These are phyloP conservation scores for Xylariaceae sp. DNA, from an alignment of 2,329 filamentous ascomycete genomes.

Conservation along the genomic window DNA sequence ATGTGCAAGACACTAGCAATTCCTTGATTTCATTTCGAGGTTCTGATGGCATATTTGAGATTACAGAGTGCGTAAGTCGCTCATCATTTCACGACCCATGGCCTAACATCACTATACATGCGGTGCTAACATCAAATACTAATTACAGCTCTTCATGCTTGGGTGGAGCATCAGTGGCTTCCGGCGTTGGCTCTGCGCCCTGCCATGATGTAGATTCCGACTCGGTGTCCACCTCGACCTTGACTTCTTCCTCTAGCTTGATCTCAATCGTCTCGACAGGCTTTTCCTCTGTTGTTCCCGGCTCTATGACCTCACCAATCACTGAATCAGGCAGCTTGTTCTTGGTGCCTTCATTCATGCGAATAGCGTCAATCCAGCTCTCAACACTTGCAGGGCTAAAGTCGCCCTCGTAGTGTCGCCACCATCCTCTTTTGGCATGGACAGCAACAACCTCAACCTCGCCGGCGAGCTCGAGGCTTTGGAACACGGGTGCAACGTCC, in stretches of 20 bases:
- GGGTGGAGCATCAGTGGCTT: constrained; percentile 38
- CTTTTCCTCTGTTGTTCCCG: constrained; percentile 45
- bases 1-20: background rate
- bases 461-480: constrained; percentile 65
- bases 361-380: constrained; percentile 88
- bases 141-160: constrained; percentile 58
- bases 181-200: constrained; percentile 43
- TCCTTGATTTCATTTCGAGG: background rate
- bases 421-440: constrained; percentile 88
- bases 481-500: constrained; percentile 60
- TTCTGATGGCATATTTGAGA: background rate
- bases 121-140: constrained; percentile 16
- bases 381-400: constrained; percentile 71
- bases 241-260: constrained; percentile 43
- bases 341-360: constrained; percentile 85
- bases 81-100: constrained; percentile 8
- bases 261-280: constrained; percentile 51
- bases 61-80: constrained; percentile 15
- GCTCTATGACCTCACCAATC: constrained; percentile 51
- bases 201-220: constrained; percentile 38
- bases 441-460: constrained; percentile 78
- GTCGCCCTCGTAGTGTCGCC: constrained; percentile 71
- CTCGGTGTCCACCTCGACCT: constrained; percentile 40
- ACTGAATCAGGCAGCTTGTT: constrained; percentile 71
- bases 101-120: constrained; percentile 16